Percentiles rank a stretch among this genome's conserved stretches.
These are phyloP conservation scores for Taxillus chinensis DNA, from an alignment of 164 flowering plant genomes.

Conservation along the genomic window DNA sequence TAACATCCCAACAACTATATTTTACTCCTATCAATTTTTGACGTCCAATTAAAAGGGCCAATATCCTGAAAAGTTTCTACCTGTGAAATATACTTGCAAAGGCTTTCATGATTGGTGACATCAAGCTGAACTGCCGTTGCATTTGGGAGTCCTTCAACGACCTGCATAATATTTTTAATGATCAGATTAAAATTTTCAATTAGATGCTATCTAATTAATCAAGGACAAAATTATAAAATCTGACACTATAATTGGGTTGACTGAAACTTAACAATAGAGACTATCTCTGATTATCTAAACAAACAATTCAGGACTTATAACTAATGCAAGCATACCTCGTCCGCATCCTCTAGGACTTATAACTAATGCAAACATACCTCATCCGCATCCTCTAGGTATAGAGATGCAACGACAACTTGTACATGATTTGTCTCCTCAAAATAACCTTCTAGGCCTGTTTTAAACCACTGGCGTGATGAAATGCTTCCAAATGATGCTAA, in stretches of 20 bases:
- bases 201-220: too few relatives aligned
- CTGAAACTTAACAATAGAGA: too few relatives aligned
- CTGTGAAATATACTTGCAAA: conserved; percentile 56
- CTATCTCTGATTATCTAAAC: too few relatives aligned
- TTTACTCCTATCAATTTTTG: too few relatives aligned
- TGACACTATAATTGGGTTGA: too few relatives aligned
- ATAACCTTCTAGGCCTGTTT: conserved; percentile 20
- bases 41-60: too few relatives aligned
- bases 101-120: conserved; percentile 45
- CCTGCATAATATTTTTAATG: conserved; percentile 25
- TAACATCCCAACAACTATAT: too few relatives aligned
- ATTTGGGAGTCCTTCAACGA: conserved; percentile 64
- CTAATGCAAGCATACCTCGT: conserved; percentile 52
- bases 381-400: conserved; percentile 85
- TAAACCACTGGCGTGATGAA: conserved; percentile 28
- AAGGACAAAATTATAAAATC: too few relatives aligned
- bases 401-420: conserved; percentile 84
- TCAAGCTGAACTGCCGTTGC: conserved; percentile 78
- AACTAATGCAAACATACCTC: conserved; percentile 44
- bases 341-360: conserved; percentile 91
- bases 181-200: conserved; percentile 5
- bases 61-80: conserved; percentile 19
- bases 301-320: not conserved
- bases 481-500: conserved; percentile 50
- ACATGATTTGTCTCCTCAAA: conserved; percentile 33